These are phyloP conservation scores for Hippophae tibetana DNA, from an alignment of 306 rosid genomes.

Conservation along the genomic window DNA sequence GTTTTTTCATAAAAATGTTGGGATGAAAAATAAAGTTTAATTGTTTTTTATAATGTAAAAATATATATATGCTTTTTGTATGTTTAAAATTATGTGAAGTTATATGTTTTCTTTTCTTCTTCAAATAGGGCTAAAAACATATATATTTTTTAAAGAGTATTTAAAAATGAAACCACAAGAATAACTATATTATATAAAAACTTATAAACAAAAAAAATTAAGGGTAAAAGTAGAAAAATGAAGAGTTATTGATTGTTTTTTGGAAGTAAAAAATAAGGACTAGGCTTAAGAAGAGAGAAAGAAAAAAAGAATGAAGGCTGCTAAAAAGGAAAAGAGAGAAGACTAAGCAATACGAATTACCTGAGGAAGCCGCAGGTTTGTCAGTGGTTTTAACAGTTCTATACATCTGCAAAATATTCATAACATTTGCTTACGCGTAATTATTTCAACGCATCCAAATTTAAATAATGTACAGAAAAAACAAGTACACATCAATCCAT, in stretches of 20 bases:
- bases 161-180: too few species aligned
- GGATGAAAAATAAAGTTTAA: too few species aligned
- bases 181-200: too few species aligned
- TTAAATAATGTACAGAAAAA: neutral
- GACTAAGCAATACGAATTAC: constrained; percentile 63
- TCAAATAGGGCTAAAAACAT: too few species aligned
- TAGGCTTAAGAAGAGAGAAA: neutral
- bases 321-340: constrained; percentile 7
- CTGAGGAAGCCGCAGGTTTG: constrained; percentile 90
- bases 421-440: neutral
- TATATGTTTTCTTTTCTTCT: too few species aligned
- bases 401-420: constrained; percentile 59
- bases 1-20: too few species aligned
- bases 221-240: neutral
- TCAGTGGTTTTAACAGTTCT: constrained; percentile 93
- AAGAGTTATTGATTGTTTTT: neutral
- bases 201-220: too few species aligned
- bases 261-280: neutral
- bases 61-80: too few species aligned
- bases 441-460: constrained; percentile 9
- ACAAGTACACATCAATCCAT: neutral
- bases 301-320: constrained; percentile 21
- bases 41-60: too few species aligned
- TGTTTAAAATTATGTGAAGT: too few species aligned
- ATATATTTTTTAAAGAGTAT: too few species aligned